Conservation (phyloP, 257 asterid genomes). For the Oldenlandia corymbosa region DNA sequence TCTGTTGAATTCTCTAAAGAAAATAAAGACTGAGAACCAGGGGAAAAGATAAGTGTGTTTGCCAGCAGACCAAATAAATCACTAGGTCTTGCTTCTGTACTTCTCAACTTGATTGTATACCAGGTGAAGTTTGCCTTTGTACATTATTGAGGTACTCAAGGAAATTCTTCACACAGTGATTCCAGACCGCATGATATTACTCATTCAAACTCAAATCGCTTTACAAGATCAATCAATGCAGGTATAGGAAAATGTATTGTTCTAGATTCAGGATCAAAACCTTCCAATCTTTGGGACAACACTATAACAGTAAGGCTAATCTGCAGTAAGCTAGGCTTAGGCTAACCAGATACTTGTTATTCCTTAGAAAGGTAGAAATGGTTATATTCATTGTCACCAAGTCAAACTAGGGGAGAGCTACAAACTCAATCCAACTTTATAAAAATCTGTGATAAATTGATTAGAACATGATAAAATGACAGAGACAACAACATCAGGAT, state of each 20-base stretch:
- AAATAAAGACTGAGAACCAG: constrained; percentile 37
- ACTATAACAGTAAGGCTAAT: no score
- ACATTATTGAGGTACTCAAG: not conserved
- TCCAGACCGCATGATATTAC: not conserved
- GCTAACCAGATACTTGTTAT: not conserved
- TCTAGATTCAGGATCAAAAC: no score
- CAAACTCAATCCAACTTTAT: not conserved
- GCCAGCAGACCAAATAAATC: not conserved
- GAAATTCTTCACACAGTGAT: not conserved
- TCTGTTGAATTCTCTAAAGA: constrained; percentile 66
- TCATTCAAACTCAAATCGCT: not conserved
- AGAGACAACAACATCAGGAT: not conserved
- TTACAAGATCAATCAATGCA: no score
- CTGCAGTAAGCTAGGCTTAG: not conserved
- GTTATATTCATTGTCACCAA: not conserved
- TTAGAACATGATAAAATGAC: no score
- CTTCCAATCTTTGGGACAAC: no score
- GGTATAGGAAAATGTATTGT: no score
- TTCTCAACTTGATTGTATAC: not conserved
- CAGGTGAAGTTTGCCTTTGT: not conserved
- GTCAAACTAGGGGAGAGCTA: not conserved
- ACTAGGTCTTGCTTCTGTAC: not conserved
- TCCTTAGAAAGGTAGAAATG: not conserved
- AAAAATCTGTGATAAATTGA: no score
- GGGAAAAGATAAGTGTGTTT: constrained; percentile 16